These are phyloP conservation scores for Trypanosomatidae sp. DNA, from an alignment of 208 protist genomes.

Conservation along the genomic window DNA sequence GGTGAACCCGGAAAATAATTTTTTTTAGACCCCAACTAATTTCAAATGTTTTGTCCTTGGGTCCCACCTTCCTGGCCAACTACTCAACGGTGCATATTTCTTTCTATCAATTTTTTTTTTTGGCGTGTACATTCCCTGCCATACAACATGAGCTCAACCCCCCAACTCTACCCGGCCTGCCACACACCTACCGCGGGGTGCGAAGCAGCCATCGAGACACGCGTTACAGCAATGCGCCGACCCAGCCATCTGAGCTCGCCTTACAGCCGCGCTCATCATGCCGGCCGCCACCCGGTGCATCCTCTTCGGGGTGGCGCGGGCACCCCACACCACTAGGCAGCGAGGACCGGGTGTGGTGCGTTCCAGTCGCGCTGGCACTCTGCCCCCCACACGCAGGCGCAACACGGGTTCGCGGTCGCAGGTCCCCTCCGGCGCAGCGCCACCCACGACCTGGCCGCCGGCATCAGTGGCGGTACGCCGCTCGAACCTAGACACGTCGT, in stretches of 20 bases:
- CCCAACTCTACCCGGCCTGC: not conserved
- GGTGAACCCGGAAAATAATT: conserved; percentile 37
- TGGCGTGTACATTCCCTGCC: not conserved
- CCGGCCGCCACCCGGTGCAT: not conserved
- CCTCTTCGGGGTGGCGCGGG: not conserved
- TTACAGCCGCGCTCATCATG: not conserved
- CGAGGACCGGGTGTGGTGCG: not conserved
- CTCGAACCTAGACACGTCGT: not conserved
- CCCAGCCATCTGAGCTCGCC: not conserved
- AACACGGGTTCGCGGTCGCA: not conserved
- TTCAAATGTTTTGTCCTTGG: not conserved
- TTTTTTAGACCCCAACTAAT: not conserved
- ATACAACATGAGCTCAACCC: not conserved
- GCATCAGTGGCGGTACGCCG: not conserved
- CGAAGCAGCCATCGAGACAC: not conserved
- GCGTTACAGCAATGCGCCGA: not conserved
- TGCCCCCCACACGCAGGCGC: not conserved
- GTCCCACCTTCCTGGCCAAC: not conserved
- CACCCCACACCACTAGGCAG: not conserved
- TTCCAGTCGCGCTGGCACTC: not conserved
- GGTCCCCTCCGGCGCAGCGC: not conserved
- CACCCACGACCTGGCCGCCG: not conserved
- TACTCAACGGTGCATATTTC: not conserved
- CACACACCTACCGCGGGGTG: not conserved
- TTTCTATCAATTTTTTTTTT: conserved; percentile 3